These are phyloP conservation scores for Entomortierella chlamydospora DNA, from an alignment of 192 early-diverging fungal genomes.

Conservation along the genomic window DNA sequence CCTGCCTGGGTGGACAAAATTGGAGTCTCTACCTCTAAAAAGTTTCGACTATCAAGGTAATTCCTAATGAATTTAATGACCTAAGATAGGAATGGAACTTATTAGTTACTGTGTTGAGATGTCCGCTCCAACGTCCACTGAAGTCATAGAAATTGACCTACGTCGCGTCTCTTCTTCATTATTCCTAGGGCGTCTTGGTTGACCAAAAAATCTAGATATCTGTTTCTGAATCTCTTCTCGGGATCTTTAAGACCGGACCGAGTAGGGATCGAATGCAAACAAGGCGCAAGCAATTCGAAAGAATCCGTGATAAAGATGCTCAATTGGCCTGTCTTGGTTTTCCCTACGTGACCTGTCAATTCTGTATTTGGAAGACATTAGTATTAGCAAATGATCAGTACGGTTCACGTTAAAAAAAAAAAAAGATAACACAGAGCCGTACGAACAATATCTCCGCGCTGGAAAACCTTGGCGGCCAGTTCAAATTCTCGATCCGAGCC, in stretches of 20 bases:
- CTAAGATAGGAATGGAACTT: slow-evolving; percentile 12
- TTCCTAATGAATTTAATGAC: slow-evolving; percentile 71
- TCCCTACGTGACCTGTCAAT: slow-evolving; percentile 72
- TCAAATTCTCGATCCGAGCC: slow-evolving; percentile 59
- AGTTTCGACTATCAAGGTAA: slow-evolving; percentile 72
- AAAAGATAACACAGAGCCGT: slow-evolving; percentile 10
- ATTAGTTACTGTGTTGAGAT: not conserved
- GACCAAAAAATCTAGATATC: slow-evolving; percentile 81
- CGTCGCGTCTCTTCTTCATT: slow-evolving; percentile 67
- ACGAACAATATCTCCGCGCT: slow-evolving; percentile 76
- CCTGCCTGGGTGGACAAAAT: slow-evolving; percentile 77
- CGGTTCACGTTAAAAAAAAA: not conserved
- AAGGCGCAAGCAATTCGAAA: slow-evolving; percentile 73
- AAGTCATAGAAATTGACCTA: slow-evolving; percentile 3
- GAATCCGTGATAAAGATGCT: slow-evolving; percentile 69
- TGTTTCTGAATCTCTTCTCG: slow-evolving; percentile 76
- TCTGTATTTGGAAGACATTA: too few relatives aligned
- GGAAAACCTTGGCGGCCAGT: slow-evolving; percentile 56
- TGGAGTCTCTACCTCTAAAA: slow-evolving; percentile 91
- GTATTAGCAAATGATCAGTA: too few relatives aligned
- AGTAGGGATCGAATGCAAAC: slow-evolving; percentile 73
- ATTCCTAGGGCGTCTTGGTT: slow-evolving; percentile 65
- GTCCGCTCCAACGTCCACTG: not conserved
- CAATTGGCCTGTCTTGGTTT: slow-evolving; percentile 76
- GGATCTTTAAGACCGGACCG: slow-evolving; percentile 70